Base-by-base conservation (phyloP, 192 early-diverging fungal genomes). In the Phycomyces blakesleeanus region DNA sequence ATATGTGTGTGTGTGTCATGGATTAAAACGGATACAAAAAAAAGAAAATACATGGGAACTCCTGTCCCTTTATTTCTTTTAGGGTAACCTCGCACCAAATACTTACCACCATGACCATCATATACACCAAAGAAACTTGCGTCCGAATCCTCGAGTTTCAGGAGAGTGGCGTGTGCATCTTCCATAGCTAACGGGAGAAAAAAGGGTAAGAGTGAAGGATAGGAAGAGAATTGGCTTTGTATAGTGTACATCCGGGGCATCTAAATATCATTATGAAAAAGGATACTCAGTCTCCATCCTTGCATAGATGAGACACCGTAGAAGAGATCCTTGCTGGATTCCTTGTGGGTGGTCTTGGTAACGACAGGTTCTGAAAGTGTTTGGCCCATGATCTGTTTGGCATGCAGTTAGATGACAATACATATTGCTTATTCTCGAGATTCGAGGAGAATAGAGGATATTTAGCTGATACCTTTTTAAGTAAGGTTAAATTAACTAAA, bases 221-320 rank as follows among this genome's bases (percentile, higher is more conserved):
- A 55, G 29, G 41, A n/a, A n/a, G n/a, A 41, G 39, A 14, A 50
- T 27, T 39, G 47, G 27, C 56, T 40, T 42, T 21, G 25, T 44
- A 7, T 34, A 2, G 3, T 34, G 29, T 34, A 34, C 29, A 34
- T 34, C 29, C 7, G 29, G 29, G 29, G 7, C n/a, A n/a, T n/a
- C 29, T 51, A 37, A 71, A 34, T 34, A 7, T 7, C 7, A 25
- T 18, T 38, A 39, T 29, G 56, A 59, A 75, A 72, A 61, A 65
- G 64, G 73, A 71, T 85, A 87, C 87, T 90, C 39, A 92, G 83
- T 78, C 96, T 81, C 96, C 96, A 98, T 57, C 96, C 96, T 81
- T 98, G 96, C 96, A 98, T 98, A 55, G 83, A 85, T 40, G 90
- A 93, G 47, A 92, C 89, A 40, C 89, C 94, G 71, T 88, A 98